Base-by-base conservation (phyloP, 208 protist genomes). In the Crithidia acanthocephali region DNA sequence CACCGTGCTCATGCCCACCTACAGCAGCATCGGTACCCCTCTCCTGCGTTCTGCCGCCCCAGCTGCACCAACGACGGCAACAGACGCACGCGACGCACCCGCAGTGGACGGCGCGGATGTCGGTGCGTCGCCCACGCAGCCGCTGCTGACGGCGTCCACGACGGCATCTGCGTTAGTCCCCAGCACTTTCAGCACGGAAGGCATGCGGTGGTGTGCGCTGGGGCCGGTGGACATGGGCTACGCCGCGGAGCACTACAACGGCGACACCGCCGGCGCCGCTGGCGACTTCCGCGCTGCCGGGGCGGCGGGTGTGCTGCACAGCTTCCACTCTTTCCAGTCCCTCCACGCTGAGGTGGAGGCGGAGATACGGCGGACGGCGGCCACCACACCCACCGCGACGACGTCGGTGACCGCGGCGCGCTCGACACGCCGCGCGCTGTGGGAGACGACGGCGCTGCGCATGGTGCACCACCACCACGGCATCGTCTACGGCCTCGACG, bases 401-500 rank as follows among this genome's bases (percentile, higher is more conserved):
- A 35, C 58, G 1, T 55, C 68, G 2, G 18, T 25, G 8, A 33
- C 50, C 4, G 28, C 65, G 25, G 2, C 55, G 30, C 40, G 66
- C 8, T 40, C 7, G 27, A 28, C 25, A 15, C 27, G 27, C 1
- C 72, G 72, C 9, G 58, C 30, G 10, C 35, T 77, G 20, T 72
- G 72, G 64, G 64, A 72, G 64, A 67, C 63, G 33, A 72, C 72
- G 4, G 57, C 72, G 9, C 58, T 77, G 37, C 64, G 72, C 47
- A 74, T 86, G 67, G 7, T 74, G 23, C 48, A 78, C 28, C 23
- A 51, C 2, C 55, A 62, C 5, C 65, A 67, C 23, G 86, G 84
- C 23, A 69, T 92, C 47, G 63, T 77, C 25, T 95, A 81, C 70
- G 85, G 85, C 7, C 71, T 95, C 4, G 76, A 87, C 73, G 85